phyloP scores from a whole-genome alignment of 2,329 filamentous ascomycete genomes.

The Monosporascus sp. region DNA sequence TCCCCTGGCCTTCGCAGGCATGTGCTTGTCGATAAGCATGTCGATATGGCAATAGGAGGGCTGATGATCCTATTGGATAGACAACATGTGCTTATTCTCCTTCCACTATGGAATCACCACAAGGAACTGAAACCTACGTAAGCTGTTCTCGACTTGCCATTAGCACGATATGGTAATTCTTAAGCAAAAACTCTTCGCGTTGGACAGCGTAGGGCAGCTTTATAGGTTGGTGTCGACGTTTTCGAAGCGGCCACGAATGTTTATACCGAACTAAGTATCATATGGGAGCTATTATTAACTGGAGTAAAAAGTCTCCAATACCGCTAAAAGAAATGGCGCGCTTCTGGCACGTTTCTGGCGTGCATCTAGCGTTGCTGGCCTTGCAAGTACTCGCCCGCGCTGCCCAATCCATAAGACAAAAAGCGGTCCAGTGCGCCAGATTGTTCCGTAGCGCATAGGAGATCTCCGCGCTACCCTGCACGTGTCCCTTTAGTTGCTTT shows the following conservation, averaged over 20 bases:
- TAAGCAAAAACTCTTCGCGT: too few relatives aligned
- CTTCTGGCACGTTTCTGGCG: neutral
- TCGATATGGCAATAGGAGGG: too few relatives aligned
- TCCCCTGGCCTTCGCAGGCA: neutral
- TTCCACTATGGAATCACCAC: neutral
- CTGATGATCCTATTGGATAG: neutral
- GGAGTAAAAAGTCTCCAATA: too few relatives aligned
- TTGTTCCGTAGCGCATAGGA: slow-evolving; percentile 2
- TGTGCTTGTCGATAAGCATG: neutral
- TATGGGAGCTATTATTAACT: neutral
- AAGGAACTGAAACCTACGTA: neutral
- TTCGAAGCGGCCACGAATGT: neutral
- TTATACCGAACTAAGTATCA: too few relatives aligned
- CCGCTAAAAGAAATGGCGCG: neutral
- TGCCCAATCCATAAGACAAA: slow-evolving; percentile 9
- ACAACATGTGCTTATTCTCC: neutral
- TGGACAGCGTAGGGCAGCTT: too few relatives aligned
- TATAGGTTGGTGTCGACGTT: neutral
- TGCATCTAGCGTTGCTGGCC: neutral
- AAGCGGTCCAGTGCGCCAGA: neutral
- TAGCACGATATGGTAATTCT: neutral
- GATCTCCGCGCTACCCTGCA: slow-evolving; percentile 9
- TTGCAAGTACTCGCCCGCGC: neutral
- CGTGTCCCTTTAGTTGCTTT: slow-evolving; percentile 8
- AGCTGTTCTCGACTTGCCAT: neutral